Evolutionary conservation across 805 yeast species (phyloP).

Genomic region (Millerozyma acaciae): DNA sequence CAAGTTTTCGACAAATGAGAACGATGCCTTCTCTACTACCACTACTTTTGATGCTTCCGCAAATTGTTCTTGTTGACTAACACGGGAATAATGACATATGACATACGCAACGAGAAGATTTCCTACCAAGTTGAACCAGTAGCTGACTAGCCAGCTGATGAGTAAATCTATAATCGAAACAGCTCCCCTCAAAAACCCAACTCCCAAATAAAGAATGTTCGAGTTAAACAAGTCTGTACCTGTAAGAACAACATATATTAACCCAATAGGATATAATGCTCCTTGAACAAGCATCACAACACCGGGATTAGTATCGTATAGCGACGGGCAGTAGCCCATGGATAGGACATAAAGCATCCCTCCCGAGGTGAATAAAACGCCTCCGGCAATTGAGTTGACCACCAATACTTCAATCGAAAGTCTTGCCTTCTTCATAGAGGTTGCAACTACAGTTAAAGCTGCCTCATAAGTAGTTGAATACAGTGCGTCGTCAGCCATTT

Average conservation of each 20-base stretch:
- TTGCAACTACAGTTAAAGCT: conserved; percentile 80
- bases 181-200: conserved; percentile 66
- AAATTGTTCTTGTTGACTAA: conserved; percentile 39
- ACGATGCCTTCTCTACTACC: conserved; percentile 40
- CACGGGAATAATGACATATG: conserved; percentile 54
- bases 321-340: conserved; percentile 48
- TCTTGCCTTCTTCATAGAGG: conserved; percentile 79
- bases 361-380: conserved; percentile 63
- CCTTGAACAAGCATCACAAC: conserved; percentile 56
- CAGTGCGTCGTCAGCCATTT: conserved; percentile 26
- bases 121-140: conserved; percentile 62
- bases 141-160: conserved; percentile 64
- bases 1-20: conserved; percentile 57
- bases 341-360: conserved; percentile 63
- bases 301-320: conserved; percentile 46
- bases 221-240: conserved; percentile 78
- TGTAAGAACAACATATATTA: conserved; percentile 68
- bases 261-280: conserved; percentile 61
- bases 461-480: conserved; percentile 78
- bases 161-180: conserved; percentile 59
- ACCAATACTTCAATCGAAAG: conserved; percentile 55
- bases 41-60: conserved; percentile 47
- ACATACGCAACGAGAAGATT: conserved; percentile 64
- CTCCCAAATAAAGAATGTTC: conserved; percentile 66
- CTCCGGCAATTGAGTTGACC: conserved; percentile 66